Percentiles rank a stretch among this genome's conserved stretches.
phyloP scores from a whole-genome alignment of 202 grass and related monocot genomes.

The Bolboschoenoplectus hybrid region DNA sequence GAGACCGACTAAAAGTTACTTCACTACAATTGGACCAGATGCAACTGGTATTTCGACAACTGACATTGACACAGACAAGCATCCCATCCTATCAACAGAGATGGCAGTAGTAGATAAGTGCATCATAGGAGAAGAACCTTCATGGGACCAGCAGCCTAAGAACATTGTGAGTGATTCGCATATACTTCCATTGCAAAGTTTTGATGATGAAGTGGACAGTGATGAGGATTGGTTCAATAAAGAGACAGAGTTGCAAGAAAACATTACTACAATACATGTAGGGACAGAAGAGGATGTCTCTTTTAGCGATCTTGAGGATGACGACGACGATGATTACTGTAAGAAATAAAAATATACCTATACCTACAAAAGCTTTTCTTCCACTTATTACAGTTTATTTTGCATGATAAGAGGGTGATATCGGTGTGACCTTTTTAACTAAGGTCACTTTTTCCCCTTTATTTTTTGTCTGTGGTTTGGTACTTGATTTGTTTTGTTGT shows the following conservation, averaged over 20 bases:
- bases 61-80: slow-evolving; percentile 67
- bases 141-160: slow-evolving; percentile 26
- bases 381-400: slow-evolving; percentile 30
- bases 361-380: slow-evolving; percentile 29
- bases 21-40: slow-evolving; percentile 42
- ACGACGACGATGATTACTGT: slow-evolving; percentile 55
- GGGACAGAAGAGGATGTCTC: slow-evolving; percentile 85
- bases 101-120: slow-evolving; percentile 68
- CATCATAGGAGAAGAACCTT: slow-evolving; percentile 62
- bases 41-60: slow-evolving; percentile 44
- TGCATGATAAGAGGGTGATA: slow-evolving; percentile 30
- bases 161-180: slow-evolving; percentile 44
- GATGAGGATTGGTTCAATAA: slow-evolving; percentile 88
- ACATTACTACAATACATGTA: slow-evolving; percentile 50
- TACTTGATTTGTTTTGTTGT: slow-evolving; percentile 12
- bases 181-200: slow-evolving; percentile 46
- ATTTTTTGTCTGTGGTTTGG: background rate
- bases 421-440: background rate
- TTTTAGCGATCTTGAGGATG: slow-evolving; percentile 95
- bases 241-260: slow-evolving; percentile 51
- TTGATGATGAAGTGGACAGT: slow-evolving; percentile 61
- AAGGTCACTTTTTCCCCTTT: slow-evolving; percentile 24
- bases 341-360: slow-evolving; percentile 52
- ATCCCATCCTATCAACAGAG: slow-evolving; percentile 60
- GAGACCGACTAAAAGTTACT: slow-evolving; percentile 40